Evolutionary conservation across 2,329 filamentous ascomycete species (phyloP).

Genomic region (Didymella arachidicola): DNA sequence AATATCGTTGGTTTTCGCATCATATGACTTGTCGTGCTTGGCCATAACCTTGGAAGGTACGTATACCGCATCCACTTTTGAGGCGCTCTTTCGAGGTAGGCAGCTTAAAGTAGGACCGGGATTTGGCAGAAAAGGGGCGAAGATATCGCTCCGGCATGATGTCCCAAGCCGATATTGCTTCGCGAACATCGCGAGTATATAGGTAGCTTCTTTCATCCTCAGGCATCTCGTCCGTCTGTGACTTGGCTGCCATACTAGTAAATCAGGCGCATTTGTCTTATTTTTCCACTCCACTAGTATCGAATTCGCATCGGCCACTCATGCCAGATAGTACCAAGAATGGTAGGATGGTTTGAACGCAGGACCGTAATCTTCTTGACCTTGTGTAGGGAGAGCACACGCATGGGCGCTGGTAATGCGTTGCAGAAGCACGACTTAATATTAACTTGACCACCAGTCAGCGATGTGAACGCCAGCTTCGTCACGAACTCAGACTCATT

Average conservation of each 20-base stretch:
- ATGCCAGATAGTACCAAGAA: neutral
- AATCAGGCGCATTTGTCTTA: neutral
- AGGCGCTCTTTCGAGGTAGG: neutral
- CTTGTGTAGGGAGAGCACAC: neutral
- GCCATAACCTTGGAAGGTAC: too few relatives aligned
- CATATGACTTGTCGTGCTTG: neutral
- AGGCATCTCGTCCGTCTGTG: neutral
- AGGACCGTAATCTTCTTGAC: neutral
- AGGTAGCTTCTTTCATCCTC: neutral
- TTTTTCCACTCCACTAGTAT: neutral
- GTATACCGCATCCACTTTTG: neutral
- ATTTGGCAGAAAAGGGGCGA: neutral
- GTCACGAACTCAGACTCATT: neutral
- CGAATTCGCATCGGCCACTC: neutral
- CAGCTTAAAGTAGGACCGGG: neutral
- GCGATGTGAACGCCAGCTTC: neutral
- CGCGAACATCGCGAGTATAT: neutral
- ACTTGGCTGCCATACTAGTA: neutral
- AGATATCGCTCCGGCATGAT: neutral
- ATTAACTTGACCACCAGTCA: neutral
- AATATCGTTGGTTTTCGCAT: too few relatives aligned
- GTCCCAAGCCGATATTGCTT: neutral
- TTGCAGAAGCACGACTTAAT: neutral
- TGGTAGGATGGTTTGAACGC: neutral
- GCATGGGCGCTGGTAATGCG: neutral